phyloP scores from a whole-genome alignment of 1,284 basidiomycete genomes.

The Microbotryum scabiosae region DNA sequence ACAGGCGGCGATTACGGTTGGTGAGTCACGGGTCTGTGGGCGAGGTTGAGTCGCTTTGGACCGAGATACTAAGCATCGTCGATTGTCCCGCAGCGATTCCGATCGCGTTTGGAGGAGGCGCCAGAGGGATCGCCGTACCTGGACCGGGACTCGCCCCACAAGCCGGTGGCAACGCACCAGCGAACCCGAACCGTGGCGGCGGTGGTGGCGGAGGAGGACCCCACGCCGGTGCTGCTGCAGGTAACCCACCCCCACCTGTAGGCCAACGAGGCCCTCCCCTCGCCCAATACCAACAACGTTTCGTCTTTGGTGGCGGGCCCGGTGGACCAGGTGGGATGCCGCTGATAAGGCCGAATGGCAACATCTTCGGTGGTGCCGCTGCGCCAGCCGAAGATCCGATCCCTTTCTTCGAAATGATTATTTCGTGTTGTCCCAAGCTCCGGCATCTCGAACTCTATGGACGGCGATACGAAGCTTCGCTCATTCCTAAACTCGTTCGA shows the following conservation, averaged over 20 bases:
- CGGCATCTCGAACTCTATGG: conserved; percentile 16
- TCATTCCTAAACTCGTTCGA: background rate
- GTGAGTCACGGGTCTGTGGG: too few species aligned
- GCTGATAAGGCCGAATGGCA: too few species aligned
- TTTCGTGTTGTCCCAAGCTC: conserved; percentile 2
- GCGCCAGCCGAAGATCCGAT: background rate
- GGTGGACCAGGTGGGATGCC: background rate
- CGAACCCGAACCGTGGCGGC: background rate
- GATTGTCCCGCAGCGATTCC: too few species aligned
- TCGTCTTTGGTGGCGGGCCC: background rate
- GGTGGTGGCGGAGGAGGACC: background rate
- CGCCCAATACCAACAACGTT: background rate
- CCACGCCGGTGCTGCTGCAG: background rate
- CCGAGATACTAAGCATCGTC: too few species aligned
- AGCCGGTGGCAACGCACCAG: background rate
- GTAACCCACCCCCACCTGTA: background rate
- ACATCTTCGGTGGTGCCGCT: too few species aligned
- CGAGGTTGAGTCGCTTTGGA: too few species aligned
- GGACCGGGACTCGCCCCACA: background rate
- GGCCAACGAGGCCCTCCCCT: background rate
- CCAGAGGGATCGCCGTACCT: background rate
- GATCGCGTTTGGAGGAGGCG: background rate
- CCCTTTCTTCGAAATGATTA: conserved; percentile 11
- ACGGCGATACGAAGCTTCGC: background rate
- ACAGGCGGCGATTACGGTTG: too few species aligned